Base-by-base conservation (phyloP, 495 filamentous ascomycete species). In the Apodospora peruviana region DNA sequence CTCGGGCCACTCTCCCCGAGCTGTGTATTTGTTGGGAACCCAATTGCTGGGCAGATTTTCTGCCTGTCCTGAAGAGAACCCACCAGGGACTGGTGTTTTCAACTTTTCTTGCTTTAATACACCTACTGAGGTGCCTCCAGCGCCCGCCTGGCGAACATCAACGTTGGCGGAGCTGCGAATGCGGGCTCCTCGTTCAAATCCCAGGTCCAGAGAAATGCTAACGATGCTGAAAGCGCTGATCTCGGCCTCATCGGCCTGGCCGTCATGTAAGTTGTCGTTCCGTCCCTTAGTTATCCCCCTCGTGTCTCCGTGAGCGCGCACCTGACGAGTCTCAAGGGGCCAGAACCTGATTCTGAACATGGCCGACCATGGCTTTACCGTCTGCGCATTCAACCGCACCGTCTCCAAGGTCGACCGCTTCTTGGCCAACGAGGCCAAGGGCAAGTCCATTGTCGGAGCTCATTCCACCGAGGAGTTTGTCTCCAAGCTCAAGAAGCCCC, bases 231-330 rank as follows among this genome's bases (percentile, higher is more conserved):
- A 73, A 81, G 78, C 66, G 81, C 78, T 78, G 86, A 98, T 85
- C 90, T 98, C 76, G 93, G 93, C 81, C 90, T 98, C 67, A 97
- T 98, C 73, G 93, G 93, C 85, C 81, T 98, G 79, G 93, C 94
- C 73, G 91, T 98, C 65, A 97, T 98, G 93, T 81, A 75, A 66
- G 76, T 71, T 59, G 21, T 24, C 19, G 21, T 43, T 47, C 43
- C 17, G 17, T 24, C 40, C 48, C 43, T 14, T 11, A 11, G 16
- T n/a, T 53, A 41, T n/a, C 50, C 42, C 41, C 34, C 20, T 40
- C 40, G 54, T 43, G 37, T 19, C 16, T 5, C 35, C 29, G 45
- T 14, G 21, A 37, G 21, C 19, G 23, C 5, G 25, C 43, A 44
- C 34, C 50, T 51, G 14, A 49, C 38, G 19, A 12, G 18, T 34